These are phyloP conservation scores for Austropuccinia psidii DNA, from an alignment of 1,284 basidiomycete species.

Conservation along the genomic window DNA sequence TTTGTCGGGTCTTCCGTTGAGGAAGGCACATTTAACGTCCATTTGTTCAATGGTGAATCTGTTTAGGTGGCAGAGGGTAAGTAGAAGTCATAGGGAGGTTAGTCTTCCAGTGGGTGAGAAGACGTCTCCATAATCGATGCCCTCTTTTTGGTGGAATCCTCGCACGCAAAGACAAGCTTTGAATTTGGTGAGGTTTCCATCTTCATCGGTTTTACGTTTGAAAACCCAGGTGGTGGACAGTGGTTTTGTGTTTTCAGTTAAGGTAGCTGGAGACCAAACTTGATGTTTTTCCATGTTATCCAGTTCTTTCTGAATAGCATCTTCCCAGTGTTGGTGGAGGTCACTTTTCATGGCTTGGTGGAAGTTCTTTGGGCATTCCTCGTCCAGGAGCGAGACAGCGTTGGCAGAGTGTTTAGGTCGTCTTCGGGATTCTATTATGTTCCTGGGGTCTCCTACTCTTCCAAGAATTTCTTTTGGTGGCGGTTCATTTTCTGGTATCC, in stretches of 20 bases:
- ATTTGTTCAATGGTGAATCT: not conserved
- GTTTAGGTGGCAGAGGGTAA: not conserved
- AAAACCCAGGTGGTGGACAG: not conserved
- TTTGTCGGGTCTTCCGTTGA: not conserved
- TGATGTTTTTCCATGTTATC: not conserved
- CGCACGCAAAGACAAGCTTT: constrained; percentile 2
- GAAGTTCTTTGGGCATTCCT: not conserved
- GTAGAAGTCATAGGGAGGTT: not conserved
- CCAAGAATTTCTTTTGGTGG: too few species aligned
- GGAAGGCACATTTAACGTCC: not conserved
- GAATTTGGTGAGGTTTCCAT: constrained; percentile 8
- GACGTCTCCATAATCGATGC: not conserved
- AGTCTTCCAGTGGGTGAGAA: not conserved
- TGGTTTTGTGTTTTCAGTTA: not conserved
- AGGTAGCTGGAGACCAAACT: not conserved
- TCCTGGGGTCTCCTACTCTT: not conserved
- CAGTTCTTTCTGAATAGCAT: not conserved
- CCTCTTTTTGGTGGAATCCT: constrained; percentile 1
- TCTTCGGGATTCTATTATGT: not conserved
- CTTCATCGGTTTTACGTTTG: not conserved
- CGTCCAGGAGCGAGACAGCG: not conserved
- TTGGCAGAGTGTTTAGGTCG: not conserved
- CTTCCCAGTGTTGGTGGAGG: not conserved
- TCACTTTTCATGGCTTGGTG: not conserved
- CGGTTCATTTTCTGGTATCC: too few species aligned